phyloP scores from a whole-genome alignment of 208 protist genomes.

The Crithidia acanthocephali region DNA sequence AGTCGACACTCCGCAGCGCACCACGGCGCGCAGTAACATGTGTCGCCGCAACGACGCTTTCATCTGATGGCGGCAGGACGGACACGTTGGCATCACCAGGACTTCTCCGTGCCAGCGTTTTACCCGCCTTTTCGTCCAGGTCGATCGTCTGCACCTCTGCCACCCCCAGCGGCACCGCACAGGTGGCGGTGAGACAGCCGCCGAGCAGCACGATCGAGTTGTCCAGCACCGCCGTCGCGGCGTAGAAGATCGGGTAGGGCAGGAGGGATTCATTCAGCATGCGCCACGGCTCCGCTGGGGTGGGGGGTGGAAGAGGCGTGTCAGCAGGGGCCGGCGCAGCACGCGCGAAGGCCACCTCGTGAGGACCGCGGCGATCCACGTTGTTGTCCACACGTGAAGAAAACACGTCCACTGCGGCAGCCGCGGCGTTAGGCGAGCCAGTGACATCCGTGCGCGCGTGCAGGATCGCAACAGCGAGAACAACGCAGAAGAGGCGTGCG shows the following conservation, averaged over 20 bases:
- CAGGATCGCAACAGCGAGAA: too few species aligned
- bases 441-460: too few species aligned
- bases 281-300: slow-evolving; percentile 25
- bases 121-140: too few species aligned
- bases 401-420: background rate
- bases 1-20: background rate
- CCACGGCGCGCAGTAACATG: background rate
- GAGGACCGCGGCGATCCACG: background rate
- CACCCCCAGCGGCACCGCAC: slow-evolving; percentile 13
- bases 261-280: slow-evolving; percentile 30
- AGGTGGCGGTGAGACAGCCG: slow-evolving; percentile 24
- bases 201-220: slow-evolving; percentile 29
- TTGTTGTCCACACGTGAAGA: too few species aligned
- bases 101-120: too few species aligned
- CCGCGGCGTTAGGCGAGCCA: too few species aligned
- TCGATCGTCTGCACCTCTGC: background rate
- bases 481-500: too few species aligned
- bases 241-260: slow-evolving; percentile 38
- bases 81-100: too few species aligned
- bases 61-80: too few species aligned
- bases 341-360: background rate
- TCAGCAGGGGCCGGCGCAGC: background rate
- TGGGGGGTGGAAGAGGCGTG: slow-evolving; percentile 11
- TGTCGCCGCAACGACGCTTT: background rate
- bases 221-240: slow-evolving; percentile 30